Base-by-base conservation (phyloP, 202 grass and related monocot species). In the Musa balbisiana region DNA sequence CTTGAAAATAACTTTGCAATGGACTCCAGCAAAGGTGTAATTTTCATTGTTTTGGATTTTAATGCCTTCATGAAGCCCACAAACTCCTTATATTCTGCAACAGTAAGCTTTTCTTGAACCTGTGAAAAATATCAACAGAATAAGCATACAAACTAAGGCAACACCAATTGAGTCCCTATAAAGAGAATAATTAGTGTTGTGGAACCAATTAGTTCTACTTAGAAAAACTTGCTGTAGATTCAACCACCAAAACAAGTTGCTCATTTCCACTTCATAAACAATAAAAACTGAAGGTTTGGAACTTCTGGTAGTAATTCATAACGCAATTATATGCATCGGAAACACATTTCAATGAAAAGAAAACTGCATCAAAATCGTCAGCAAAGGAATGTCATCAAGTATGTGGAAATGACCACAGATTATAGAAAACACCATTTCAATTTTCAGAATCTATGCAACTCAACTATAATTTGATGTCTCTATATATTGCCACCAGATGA, bases 61-160 rank as follows among this genome's bases (percentile, higher is more conserved):
- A 98, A 84, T 66, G 94, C 86, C 79, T 92, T 92, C 94, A 94
- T 98, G 62, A 85, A 78, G 81, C 82, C 85, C 84, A 98, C 85
- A 90, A 94, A 98, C 72, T 93, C 88, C 76, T 64, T 83, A 29
- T 98, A 98, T 76, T 98, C 94, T 73, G 67, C 75, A 24, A 14
- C 60, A 76, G 78, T 84, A 24, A 94, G 90, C 55, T 88, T 92
- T 84, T 94, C 91, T 87, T 75, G 62, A 70, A 85, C 91, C 94
- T 98, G 62, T 25, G 74, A 19, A 71, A 82, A 72, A 77, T 43
- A 66, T 80, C 52, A 66, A 76, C 14, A 77, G 55, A 73, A 75
- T n/a, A 65, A 29, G 82, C 79, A 19, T 12, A 49, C 9, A 75
- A 62, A 60, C 58, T n/a, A 75, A 75, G 21, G 16, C 24, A 49